Conservation (phyloP, 192 early-diverging fungal genomes). For the Coemansia sp. region DNA sequence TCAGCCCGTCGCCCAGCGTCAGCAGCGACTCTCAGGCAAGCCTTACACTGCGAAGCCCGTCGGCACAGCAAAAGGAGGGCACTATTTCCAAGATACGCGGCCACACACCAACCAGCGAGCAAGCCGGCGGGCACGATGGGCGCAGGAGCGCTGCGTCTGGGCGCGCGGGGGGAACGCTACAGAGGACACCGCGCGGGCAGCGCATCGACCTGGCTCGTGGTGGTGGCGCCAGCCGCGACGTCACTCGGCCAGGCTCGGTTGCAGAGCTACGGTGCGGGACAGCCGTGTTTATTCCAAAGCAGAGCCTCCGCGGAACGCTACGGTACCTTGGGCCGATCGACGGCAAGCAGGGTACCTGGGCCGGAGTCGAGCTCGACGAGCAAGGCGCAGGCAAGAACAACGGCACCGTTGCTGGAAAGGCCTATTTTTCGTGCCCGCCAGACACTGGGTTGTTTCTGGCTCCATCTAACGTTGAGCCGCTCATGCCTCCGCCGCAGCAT, state of each 20-base stretch:
- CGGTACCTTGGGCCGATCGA: conserved; percentile 67
- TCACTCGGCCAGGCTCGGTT: conserved; percentile 2
- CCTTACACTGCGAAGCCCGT: neutral
- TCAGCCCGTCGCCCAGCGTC: conserved; percentile 22
- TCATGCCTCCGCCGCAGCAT: neutral
- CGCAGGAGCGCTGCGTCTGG: no score
- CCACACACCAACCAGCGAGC: neutral
- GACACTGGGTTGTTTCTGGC: conserved; percentile 68
- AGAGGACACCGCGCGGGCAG: neutral
- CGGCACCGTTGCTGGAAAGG: conserved; percentile 61
- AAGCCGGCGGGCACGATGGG: neutral
- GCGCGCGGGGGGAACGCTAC: no score
- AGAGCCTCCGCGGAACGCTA: conserved; percentile 57
- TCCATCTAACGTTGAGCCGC: conserved; percentile 53
- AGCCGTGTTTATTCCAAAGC: conserved; percentile 58
- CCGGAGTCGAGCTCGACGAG: conserved; percentile 71
- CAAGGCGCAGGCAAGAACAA: conserved; percentile 72
- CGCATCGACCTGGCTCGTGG: neutral
- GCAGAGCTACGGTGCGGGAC: conserved; percentile 44
- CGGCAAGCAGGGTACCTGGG: conserved; percentile 73
- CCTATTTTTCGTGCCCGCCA: conserved; percentile 66
- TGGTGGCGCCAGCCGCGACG: neutral
- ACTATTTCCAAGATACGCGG: neutral
- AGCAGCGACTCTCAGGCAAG: conserved; percentile 4
- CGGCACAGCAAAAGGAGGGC: neutral